Percentiles rank a stretch among this genome's conserved stretches.
phyloP scores from a whole-genome alignment of 192 early-diverging fungal genomes.

The Coemansia umbellata region DNA sequence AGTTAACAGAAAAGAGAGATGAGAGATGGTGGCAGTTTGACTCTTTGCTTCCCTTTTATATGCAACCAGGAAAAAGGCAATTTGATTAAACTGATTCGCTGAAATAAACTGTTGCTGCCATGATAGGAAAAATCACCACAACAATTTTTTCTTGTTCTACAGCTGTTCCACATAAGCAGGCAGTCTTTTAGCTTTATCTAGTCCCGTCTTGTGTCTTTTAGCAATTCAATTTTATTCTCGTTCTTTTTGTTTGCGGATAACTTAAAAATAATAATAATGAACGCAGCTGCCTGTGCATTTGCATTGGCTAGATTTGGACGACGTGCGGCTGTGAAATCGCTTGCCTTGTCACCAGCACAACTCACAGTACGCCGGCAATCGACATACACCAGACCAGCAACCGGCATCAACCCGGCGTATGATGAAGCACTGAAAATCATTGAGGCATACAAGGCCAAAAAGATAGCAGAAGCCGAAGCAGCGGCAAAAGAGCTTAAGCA shows the following conservation, averaged over 20 bases:
- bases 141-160: too few species aligned
- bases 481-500: constrained; percentile 21
- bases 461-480: constrained; percentile 22
- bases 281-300: constrained; percentile 20
- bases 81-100: too few species aligned
- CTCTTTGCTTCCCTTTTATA: too few species aligned
- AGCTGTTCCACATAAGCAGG: too few species aligned
- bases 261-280: constrained; percentile 16
- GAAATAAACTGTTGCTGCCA: too few species aligned
- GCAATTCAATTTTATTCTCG: not conserved
- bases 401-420: constrained; percentile 64
- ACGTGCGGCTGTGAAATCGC: not conserved
- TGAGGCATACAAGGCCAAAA: constrained; percentile 54
- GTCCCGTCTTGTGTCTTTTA: too few species aligned
- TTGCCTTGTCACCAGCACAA: not conserved
- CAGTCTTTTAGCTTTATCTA: too few species aligned
- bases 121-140: too few species aligned
- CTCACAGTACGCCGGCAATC: constrained; percentile 22
- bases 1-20: too few species aligned
- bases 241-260: not conserved
- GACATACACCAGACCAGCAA: constrained; percentile 51
- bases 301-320: constrained; percentile 11
- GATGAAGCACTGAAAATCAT: constrained; percentile 75
- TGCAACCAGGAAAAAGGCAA: too few species aligned
- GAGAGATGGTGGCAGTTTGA: too few species aligned